Conservation (phyloP, 1,284 basidiomycete species). For the Pterulicium gracile region DNA sequence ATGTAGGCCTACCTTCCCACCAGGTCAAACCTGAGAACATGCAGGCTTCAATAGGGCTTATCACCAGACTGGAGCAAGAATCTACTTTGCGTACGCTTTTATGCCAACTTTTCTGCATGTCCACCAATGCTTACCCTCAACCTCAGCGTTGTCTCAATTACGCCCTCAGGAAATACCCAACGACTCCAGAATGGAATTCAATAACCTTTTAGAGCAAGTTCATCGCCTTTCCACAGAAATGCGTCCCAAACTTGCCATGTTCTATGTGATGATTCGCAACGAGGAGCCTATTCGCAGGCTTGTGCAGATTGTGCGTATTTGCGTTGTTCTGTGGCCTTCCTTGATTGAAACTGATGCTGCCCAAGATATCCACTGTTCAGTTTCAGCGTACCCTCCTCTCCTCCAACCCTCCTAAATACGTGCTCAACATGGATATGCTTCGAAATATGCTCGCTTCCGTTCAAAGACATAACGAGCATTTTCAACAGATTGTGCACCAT, state of each 20-base stretch:
- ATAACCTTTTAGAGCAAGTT: slow-evolving; percentile 35
- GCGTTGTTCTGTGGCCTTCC: slow-evolving; percentile 9
- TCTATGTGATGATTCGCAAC: slow-evolving; percentile 31
- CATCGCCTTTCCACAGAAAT: slow-evolving; percentile 32
- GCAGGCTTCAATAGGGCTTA: slow-evolving; percentile 17
- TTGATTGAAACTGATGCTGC: slow-evolving; percentile 6
- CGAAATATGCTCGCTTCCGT: slow-evolving; percentile 37
- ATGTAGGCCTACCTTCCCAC: too few species aligned
- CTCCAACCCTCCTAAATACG: slow-evolving; percentile 35
- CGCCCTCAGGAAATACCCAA: slow-evolving; percentile 29
- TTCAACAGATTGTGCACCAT: slow-evolving; percentile 16
- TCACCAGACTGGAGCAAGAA: slow-evolving; percentile 21
- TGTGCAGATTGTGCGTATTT: slow-evolving; percentile 37
- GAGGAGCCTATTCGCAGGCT: slow-evolving; percentile 36
- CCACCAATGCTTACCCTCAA: slow-evolving; percentile 10
- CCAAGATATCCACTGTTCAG: slow-evolving; percentile 38
- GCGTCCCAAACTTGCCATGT: slow-evolving; percentile 38
- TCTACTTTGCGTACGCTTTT: slow-evolving; percentile 20
- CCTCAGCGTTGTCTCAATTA: slow-evolving; percentile 19
- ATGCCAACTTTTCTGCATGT: slow-evolving; percentile 9
- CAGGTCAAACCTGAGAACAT: slow-evolving; percentile 16
- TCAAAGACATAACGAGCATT: slow-evolving; percentile 28
- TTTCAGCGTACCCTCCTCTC: slow-evolving; percentile 39
- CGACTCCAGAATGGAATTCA: slow-evolving; percentile 42
- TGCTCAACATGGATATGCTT: slow-evolving; percentile 33